Evolutionary conservation across 116 monocot species (phyloP).

Genomic region (Papilionanthe hybrid): DNA sequence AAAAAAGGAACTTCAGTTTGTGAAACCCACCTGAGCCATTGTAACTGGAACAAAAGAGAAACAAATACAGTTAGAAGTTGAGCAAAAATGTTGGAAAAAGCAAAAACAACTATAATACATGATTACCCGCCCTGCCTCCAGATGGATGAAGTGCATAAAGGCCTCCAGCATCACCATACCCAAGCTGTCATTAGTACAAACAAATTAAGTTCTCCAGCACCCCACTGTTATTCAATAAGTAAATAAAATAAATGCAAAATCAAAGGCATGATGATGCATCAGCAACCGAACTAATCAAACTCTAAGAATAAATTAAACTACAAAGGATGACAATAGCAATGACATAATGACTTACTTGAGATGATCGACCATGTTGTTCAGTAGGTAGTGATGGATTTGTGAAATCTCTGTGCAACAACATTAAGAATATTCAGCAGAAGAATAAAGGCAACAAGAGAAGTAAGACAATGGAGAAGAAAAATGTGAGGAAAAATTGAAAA

Average conservation of each 20-base stretch:
- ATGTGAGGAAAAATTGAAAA: background rate
- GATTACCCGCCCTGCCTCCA: slow-evolving; percentile 48
- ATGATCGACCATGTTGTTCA: slow-evolving; percentile 66
- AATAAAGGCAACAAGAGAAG: background rate
- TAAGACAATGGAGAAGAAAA: background rate
- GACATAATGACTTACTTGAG: slow-evolving; percentile 63
- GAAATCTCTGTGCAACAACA: slow-evolving; percentile 54
- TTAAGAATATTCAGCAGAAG: background rate
- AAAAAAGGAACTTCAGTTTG: too few relatives aligned
- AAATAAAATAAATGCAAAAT: too few relatives aligned
- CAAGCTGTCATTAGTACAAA: slow-evolving; percentile 17
- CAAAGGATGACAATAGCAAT: too few relatives aligned
- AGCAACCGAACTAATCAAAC: too few relatives aligned
- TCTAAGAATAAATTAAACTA: too few relatives aligned
- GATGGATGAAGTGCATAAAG: slow-evolving; percentile 46
- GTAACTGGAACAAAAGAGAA: slow-evolving; percentile 34
- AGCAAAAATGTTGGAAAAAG: background rate
- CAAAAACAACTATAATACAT: too few relatives aligned
- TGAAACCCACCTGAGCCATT: slow-evolving; percentile 54
- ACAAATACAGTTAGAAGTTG: background rate
- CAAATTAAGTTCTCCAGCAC: too few relatives aligned
- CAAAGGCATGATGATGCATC: too few relatives aligned
- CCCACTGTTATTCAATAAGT: background rate
- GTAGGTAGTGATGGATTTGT: slow-evolving; percentile 72
- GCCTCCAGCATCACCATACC: slow-evolving; percentile 56